Base-by-base conservation (phyloP, 169 alveolate genomes). In the Eimeria acervulina region DNA sequence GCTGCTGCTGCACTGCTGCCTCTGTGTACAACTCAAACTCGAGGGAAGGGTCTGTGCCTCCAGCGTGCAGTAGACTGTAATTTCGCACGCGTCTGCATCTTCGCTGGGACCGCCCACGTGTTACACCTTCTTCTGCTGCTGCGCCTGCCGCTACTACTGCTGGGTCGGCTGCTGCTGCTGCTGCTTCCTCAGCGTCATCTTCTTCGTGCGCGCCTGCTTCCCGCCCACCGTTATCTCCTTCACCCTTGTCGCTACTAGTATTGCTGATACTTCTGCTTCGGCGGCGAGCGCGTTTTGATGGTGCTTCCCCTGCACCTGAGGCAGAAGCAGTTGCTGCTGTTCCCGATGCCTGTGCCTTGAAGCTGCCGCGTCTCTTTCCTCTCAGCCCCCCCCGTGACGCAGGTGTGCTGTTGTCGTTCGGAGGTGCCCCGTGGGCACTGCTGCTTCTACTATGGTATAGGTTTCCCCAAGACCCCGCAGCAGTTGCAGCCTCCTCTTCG, bases 41-140 rank as follows among this genome's bases (percentile, higher is more conserved):
- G 2, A 83, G 72, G 55, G 91, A 83, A 26, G 91, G 91, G 52
- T 83, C 91, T 33, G 91, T 31, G 36, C 91, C 91, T 23, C 91
- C 91, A 28, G 91, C 91, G 31, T 83, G 91, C 68, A 83, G 76
- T 3, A 83, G 91, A 55, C 91, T 83, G 76, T 83, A 83, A 51
- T 83, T 83, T 31, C 91, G 70, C 74, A 83, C 91, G 3, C 91
- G 91, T n/a, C 91, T 74, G 91, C 91, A 83, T 59, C 74, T 83
- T 51, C 91, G 52, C 21, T 83, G 91, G 55, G 91, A 83, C 33
- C 91, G 91, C 15, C 91, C 66, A 23, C 91, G 91, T 33, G 76
- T 21, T n/a, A 51, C 33, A 26, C 72, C 91, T 51, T 51, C 91
- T 31, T 44, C 51, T 28, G 91, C 91, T 2, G 74, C 72, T 26